phyloP scores from a whole-genome alignment of 1,139 yeast genomes.

The Pichia sp. region DNA sequence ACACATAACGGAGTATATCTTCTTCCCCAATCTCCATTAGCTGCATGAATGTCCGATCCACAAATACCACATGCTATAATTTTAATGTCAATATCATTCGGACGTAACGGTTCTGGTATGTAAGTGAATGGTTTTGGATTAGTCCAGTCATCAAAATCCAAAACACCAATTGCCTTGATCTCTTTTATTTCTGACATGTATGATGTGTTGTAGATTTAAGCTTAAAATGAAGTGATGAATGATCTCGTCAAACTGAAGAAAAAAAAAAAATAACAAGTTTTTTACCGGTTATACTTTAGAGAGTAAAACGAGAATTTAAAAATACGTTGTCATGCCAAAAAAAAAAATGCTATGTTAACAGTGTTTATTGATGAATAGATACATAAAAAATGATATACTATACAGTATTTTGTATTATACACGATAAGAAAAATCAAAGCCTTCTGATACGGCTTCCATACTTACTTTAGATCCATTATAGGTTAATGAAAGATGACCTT shows the following conservation, averaged over 20 bases:
- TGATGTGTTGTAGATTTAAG: neutral
- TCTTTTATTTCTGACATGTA: slow-evolving; percentile 12
- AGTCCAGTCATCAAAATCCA: slow-evolving; percentile 36
- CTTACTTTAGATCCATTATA: slow-evolving; percentile 37
- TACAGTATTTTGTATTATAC: too few species aligned
- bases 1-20: slow-evolving; percentile 30
- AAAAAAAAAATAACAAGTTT: too few species aligned
- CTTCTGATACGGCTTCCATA: slow-evolving; percentile 38
- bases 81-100: slow-evolving; percentile 47
- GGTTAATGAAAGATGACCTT: slow-evolving; percentile 38
- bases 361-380: too few species aligned
- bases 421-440: slow-evolving; percentile 36
- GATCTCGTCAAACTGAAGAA: neutral
- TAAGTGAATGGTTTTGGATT: slow-evolving; percentile 37
- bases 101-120: slow-evolving; percentile 38
- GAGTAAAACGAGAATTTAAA: too few species aligned
- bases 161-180: slow-evolving; percentile 39
- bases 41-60: slow-evolving; percentile 45
- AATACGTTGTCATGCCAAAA: too few species aligned
- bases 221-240: too few species aligned
- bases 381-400: too few species aligned
- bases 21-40: slow-evolving; percentile 35
- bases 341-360: too few species aligned
- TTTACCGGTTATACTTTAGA: too few species aligned
- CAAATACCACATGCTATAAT: slow-evolving; percentile 52